Evolutionary conservation across 2,329 filamentous ascomycete genomes (phyloP), one percentile per base, ranked within the genome.

Genomic region (Sclerotinia minor): DNA sequence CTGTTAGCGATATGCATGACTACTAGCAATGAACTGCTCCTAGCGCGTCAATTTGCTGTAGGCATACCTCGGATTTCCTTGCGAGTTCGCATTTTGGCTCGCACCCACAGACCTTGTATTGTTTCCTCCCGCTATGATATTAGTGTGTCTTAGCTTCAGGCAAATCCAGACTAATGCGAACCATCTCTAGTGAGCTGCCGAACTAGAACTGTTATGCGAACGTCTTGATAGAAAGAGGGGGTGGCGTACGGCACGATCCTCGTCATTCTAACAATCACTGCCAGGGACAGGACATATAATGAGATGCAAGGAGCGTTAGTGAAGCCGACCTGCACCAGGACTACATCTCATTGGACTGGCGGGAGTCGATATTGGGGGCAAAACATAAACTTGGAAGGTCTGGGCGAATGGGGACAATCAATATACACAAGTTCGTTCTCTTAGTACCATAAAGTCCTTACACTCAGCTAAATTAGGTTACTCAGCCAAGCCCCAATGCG

Each of bases 401-500:
- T 64, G 19, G 4, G 21, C 3, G 19, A n/a, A 41, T 57, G 21
- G 21, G 35, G 24, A 32, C 11, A 57, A 24, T 24, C 11, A 57
- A 24, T 24, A 45, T 15, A 32, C 24, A 29, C 19, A 64, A 35
- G 19, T 24, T 17, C 2, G 47, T 29, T 11, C 58, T 61, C 24
- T 61, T 8, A 57, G 24, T 19, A 53, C n/a, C 17, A n/a, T 29
- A 19, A 57, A 24, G 11, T 3, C 1, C 52, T 41, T 32, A 57
- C 44, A 17, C 49, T 57, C 35, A 19, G 5, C 19, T 24, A 15
- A 24, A 26, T 35, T 32, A 57, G 11, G 24, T 57, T 15, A n/a
- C 57, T 29, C 32, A 11, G 19, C 61, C 60, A 64, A 64, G 61
- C 15, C 32, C 3, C 11, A 57, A 57, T 24, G 17, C 35, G 26